Conservation (phyloP, 768 basidiomycete species). For the Russula emetica region DNA sequence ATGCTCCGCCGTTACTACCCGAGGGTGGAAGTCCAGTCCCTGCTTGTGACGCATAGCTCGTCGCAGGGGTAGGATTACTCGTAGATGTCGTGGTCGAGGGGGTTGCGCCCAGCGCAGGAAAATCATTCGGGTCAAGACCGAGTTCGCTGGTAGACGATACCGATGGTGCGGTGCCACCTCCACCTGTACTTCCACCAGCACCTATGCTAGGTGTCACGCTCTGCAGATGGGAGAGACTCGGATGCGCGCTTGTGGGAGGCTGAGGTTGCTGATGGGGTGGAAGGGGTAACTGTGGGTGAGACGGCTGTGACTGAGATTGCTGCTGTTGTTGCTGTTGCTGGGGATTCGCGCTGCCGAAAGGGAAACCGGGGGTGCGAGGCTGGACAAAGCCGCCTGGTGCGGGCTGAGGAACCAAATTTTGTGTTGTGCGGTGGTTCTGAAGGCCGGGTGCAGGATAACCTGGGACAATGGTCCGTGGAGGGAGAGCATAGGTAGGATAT, state of each 20-base stretch:
- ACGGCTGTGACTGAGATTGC: conserved; percentile 31
- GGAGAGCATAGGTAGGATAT: conserved; percentile 53
- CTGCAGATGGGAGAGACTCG: conserved; percentile 53
- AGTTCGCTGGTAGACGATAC: conserved; percentile 68
- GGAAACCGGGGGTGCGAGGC: conserved; percentile 58
- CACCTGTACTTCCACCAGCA: conserved; percentile 1
- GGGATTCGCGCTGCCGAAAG: conserved; percentile 58
- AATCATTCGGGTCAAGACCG: conserved; percentile 80
- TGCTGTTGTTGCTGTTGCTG: conserved; percentile 45
- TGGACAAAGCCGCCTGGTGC: conserved; percentile 58
- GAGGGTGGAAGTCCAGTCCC: conserved; percentile 57
- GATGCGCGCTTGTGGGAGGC: conserved; percentile 48
- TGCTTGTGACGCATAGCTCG: conserved; percentile 82
- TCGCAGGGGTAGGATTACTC: conserved; percentile 39
- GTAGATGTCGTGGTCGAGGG: conserved; percentile 40
- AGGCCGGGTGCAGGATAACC: conserved; percentile 49
- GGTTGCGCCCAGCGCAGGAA: conserved; percentile 76
- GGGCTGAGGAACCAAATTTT: conserved; percentile 52
- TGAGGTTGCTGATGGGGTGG: conserved; percentile 41
- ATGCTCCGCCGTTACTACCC: conserved; percentile 34
- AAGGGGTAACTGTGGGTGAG: conserved; percentile 37
- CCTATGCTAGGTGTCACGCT: conserved; percentile 40
- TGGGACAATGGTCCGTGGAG: conserved; percentile 53
- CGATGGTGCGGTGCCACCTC: conserved; percentile 48
- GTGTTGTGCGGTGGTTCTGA: conserved; percentile 58